Percentiles rank a stretch among this genome's conserved stretches.
These are phyloP conservation scores for Pneumocystis jirovecii DNA, from an alignment of 1,139 yeast genomes.

Conservation along the genomic window DNA sequence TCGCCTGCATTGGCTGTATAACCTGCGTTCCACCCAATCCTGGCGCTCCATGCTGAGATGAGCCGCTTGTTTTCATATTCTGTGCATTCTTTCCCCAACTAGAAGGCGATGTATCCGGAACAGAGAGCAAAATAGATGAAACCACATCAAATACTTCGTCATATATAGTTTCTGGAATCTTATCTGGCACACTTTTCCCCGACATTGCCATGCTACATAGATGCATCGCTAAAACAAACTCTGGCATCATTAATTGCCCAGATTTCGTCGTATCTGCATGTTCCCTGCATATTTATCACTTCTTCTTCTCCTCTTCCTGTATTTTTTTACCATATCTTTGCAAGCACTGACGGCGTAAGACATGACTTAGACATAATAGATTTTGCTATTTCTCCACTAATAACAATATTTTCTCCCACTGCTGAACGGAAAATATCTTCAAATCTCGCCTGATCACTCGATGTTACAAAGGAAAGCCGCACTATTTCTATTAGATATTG, in stretches of 20 bases:
- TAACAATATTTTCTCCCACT: conserved; percentile 41
- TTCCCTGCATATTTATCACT: not conserved
- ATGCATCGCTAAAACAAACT: conserved; percentile 84
- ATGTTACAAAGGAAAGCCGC: conserved; percentile 69
- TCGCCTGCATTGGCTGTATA: conserved; percentile 15
- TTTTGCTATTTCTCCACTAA: conserved; percentile 61
- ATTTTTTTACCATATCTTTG: conserved; percentile 61
- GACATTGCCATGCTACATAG: conserved; percentile 63
- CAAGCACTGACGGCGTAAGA: conserved; percentile 57
- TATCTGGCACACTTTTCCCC: conserved; percentile 63
- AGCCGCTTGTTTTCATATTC: not conserved
- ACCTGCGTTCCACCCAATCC: conserved; percentile 14
- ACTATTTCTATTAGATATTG: conserved; percentile 32
- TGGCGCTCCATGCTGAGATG: conserved; percentile 3
- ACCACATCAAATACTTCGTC: conserved; percentile 81
- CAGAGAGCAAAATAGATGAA: conserved; percentile 59
- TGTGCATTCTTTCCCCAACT: not conserved
- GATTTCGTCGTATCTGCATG: conserved; percentile 76
- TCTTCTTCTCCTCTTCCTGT: not conserved
- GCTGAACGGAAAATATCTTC: conserved; percentile 48
- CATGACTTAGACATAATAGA: conserved; percentile 70
- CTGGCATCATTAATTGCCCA: conserved; percentile 79
- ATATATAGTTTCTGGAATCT: conserved; percentile 53
- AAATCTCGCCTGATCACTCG: conserved; percentile 71
- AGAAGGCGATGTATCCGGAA: not conserved